phyloP scores from a whole-genome alignment of 1,284 basidiomycete genomes.

The Wallemia hederae region DNA sequence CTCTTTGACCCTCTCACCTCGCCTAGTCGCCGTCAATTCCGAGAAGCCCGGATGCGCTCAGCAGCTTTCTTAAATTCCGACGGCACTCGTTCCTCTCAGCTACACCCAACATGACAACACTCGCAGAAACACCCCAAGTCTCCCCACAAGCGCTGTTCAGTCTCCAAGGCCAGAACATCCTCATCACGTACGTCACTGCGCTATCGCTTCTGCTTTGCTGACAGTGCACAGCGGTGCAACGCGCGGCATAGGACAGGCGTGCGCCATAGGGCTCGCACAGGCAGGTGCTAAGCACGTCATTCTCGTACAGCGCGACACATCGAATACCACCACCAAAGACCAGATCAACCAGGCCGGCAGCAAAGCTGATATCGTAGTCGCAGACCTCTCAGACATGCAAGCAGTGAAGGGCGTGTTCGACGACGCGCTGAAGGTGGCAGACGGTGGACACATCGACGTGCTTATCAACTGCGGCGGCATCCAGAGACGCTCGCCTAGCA shows the following conservation, averaged over 20 bases:
- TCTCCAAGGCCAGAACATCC: background rate
- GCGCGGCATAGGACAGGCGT: constrained; percentile 15
- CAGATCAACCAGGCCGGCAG: constrained; percentile 24
- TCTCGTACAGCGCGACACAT: constrained; percentile 33
- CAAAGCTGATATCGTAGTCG: constrained; percentile 28
- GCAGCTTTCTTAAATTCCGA: too few relatives aligned
- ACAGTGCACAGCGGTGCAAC: background rate
- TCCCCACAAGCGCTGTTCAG: background rate
- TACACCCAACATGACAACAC: background rate
- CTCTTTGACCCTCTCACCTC: too few relatives aligned
- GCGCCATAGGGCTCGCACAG: constrained; percentile 21
- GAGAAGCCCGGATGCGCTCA: too few relatives aligned
- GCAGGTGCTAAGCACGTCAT: constrained; percentile 41
- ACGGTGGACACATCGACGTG: constrained; percentile 33
- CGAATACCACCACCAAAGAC: constrained; percentile 21
- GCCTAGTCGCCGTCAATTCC: too few relatives aligned
- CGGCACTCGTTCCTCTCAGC: too few relatives aligned
- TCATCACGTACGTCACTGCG: background rate
- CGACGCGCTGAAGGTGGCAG: constrained; percentile 30
- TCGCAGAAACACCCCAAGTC: background rate
- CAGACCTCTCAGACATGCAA: constrained; percentile 40
- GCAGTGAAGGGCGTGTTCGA: constrained; percentile 36
- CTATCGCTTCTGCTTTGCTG: background rate
- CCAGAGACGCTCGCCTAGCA: constrained; percentile 51
- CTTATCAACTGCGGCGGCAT: constrained; percentile 88